Evolutionary conservation across 2,329 filamentous ascomycete genomes (phyloP).

Genomic region (Botrytis elliptica): DNA sequence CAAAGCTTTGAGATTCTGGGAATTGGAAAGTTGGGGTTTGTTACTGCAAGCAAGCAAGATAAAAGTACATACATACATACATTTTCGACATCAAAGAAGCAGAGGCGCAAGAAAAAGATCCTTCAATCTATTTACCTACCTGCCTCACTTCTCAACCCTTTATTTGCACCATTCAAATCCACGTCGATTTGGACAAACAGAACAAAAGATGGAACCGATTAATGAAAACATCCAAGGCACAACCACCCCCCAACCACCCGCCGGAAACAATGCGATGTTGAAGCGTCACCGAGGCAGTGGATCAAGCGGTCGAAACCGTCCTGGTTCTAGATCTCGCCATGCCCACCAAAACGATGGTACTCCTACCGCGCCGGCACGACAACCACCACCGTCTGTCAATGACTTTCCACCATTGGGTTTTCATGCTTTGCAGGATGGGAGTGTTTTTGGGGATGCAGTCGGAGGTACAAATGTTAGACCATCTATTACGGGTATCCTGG

Average conservation of each 20-base stretch:
- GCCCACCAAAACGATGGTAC: neutral
- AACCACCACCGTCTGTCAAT: neutral
- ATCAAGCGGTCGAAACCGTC: neutral
- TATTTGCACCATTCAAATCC: neutral
- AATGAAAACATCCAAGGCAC: neutral
- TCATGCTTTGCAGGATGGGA: neutral
- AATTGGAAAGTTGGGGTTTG: neutral
- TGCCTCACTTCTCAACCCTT: neutral
- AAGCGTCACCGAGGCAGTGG: neutral
- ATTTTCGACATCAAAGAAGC: neutral
- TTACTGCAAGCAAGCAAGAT: neutral
- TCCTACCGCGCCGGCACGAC: neutral
- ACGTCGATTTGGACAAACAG: neutral
- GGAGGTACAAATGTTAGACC: neutral
- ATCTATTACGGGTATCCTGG: neutral
- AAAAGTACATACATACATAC: neutral
- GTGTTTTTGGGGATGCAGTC: neutral
- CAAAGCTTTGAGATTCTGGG: neutral
- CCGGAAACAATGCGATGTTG: neutral
- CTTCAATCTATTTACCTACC: neutral
- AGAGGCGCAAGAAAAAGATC: neutral
- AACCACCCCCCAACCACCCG: neutral
- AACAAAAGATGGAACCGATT: neutral
- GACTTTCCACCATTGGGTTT: neutral
- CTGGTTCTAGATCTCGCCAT: neutral